phyloP scores from a whole-genome alignment of 441 rosid species.

The Croton laevigatus region DNA sequence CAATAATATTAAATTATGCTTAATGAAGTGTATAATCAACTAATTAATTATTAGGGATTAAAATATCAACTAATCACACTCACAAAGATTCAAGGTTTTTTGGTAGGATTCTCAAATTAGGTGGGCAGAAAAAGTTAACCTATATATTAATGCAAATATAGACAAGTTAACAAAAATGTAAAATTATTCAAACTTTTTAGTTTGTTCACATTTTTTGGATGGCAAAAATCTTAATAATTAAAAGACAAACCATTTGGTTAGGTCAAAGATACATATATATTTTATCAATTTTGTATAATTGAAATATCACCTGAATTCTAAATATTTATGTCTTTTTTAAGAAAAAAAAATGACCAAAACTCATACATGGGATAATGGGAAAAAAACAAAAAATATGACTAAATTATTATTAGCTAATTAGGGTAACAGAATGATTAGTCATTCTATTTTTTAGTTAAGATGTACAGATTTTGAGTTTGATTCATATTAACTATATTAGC shows the following conservation, averaged over 20 bases:
- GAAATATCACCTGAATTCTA: neutral
- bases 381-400: too few relatives aligned
- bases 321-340: neutral
- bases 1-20: too few relatives aligned
- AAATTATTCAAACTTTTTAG: neutral
- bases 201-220: neutral
- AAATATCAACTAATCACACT: neutral
- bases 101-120: slow-evolving; percentile 3
- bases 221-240: neutral
- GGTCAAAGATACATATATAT: too few relatives aligned
- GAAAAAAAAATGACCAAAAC: neutral
- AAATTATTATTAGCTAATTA: too few relatives aligned
- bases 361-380: neutral
- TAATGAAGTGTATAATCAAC: too few relatives aligned
- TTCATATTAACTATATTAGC: too few relatives aligned
- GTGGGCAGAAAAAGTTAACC: neutral
- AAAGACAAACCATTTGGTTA: neutral
- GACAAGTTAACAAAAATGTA: neutral
- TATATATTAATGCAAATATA: neutral
- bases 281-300: too few relatives aligned
- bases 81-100: slow-evolving; percentile 4
- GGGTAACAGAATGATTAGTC: too few relatives aligned
- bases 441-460: too few relatives aligned
- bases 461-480: too few relatives aligned
- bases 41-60: too few relatives aligned